Percentiles rank a stretch among this genome's conserved stretches.
phyloP scores from a whole-genome alignment of 1,284 basidiomycete genomes.

The Pseudozyma thailandica region DNA sequence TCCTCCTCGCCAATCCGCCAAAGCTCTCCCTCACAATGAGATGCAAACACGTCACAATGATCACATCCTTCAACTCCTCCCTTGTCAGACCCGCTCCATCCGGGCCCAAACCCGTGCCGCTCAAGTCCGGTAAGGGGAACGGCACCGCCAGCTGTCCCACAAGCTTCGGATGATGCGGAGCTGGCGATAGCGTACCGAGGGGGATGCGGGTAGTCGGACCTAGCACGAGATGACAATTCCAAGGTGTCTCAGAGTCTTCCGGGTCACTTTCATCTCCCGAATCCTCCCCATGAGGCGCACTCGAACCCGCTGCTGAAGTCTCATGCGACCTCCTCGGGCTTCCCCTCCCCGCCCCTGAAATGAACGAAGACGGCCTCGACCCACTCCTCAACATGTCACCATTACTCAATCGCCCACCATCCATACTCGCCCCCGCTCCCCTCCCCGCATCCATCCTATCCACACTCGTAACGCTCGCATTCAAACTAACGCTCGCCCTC shows the following conservation, averaged over 20 bases:
- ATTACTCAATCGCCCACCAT: slow-evolving; percentile 16
- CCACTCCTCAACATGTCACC: slow-evolving; percentile 17
- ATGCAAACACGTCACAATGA: slow-evolving; percentile 89
- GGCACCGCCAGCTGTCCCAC: slow-evolving; percentile 90
- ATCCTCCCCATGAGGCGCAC: slow-evolving; percentile 30
- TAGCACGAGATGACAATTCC: slow-evolving; percentile 77
- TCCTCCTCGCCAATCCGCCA: slow-evolving; percentile 78
- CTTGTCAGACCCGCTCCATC: slow-evolving; percentile 72
- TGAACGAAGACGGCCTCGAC: slow-evolving; percentile 36
- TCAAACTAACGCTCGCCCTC: slow-evolving; percentile 34
- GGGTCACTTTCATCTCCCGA: slow-evolving; percentile 74
- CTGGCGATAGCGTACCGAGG: slow-evolving; percentile 76
- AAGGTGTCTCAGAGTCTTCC: slow-evolving; percentile 94
- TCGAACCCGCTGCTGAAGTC: slow-evolving; percentile 37
- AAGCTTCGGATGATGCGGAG: slow-evolving; percentile 95
- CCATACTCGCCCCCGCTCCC: slow-evolving; percentile 25
- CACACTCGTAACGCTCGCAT: slow-evolving; percentile 34
- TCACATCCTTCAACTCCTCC: slow-evolving; percentile 93
- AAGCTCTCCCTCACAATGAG: slow-evolving; percentile 90
- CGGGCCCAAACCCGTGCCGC: slow-evolving; percentile 51
- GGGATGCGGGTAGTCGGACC: slow-evolving; percentile 62
- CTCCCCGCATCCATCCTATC: slow-evolving; percentile 12
- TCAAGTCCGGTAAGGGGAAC: slow-evolving; percentile 74
- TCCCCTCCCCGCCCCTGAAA: slow-evolving; percentile 23
- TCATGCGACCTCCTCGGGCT: slow-evolving; percentile 41